These are phyloP conservation scores for Corniculantispora saksenae DNA, from an alignment of 2,329 filamentous ascomycete species.

Conservation along the genomic window DNA sequence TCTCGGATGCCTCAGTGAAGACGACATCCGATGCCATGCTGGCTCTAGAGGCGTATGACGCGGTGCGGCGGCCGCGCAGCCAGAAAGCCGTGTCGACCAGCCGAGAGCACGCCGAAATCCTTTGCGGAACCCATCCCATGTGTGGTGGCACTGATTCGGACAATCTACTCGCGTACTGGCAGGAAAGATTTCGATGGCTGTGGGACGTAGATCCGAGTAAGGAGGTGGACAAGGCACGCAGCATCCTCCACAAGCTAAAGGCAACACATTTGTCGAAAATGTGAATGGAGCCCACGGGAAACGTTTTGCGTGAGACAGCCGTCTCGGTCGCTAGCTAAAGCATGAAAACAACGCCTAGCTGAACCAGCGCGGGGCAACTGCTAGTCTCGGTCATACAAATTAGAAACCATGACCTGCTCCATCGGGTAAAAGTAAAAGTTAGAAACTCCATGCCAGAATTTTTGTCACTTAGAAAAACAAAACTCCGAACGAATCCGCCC, in stretches of 20 bases:
- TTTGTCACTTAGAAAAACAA: too few species aligned
- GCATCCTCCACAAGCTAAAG: neutral
- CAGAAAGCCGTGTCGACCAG: constrained; percentile 21
- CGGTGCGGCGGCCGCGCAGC: constrained; percentile 20
- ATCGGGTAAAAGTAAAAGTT: too few species aligned
- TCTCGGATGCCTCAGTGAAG: constrained; percentile 12
- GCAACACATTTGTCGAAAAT: too few species aligned
- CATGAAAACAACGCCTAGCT: too few species aligned
- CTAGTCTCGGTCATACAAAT: too few species aligned
- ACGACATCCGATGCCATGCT: neutral
- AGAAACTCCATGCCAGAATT: too few species aligned
- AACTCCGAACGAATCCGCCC: too few species aligned
- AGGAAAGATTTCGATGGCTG: constrained; percentile 7
- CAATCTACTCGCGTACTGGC: constrained; percentile 17
- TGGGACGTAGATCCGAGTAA: neutral
- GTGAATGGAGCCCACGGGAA: too few species aligned
- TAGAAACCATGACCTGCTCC: too few species aligned
- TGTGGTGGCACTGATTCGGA: constrained; percentile 18
- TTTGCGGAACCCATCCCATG: constrained; percentile 16
- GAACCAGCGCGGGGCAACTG: too few species aligned
- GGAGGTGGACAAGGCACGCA: neutral
- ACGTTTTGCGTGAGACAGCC: too few species aligned
- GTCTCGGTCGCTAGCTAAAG: too few species aligned
- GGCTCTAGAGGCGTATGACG: constrained; percentile 22
- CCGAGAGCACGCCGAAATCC: constrained; percentile 20